phyloP scores from a whole-genome alignment of 257 asterid genomes.

The Lycium barbarum region DNA sequence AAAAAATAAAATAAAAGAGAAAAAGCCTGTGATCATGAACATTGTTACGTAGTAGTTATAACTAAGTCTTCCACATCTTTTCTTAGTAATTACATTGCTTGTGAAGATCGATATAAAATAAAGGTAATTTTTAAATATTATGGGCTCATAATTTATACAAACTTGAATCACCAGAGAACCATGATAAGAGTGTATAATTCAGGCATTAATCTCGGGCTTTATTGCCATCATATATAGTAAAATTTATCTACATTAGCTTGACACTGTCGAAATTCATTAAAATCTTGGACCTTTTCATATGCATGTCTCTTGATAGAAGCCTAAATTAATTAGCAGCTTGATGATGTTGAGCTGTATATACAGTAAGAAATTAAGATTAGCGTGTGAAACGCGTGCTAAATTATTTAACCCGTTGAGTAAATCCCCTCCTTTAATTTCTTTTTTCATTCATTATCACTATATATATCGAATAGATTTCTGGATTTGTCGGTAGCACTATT shows the following conservation, averaged over 20 bases:
- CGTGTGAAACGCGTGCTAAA: neutral
- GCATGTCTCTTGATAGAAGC: neutral
- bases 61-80: neutral
- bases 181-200: too few relatives aligned
- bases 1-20: neutral
- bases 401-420: neutral
- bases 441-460: neutral
- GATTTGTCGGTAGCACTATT: neutral
- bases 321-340: neutral
- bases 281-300: neutral
- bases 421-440: neutral
- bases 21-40: neutral
- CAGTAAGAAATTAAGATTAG: neutral
- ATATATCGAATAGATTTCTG: neutral
- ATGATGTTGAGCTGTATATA: neutral
- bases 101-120: neutral
- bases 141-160: neutral
- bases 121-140: neutral
- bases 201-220: too few relatives aligned
- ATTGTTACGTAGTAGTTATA: neutral
- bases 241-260: too few relatives aligned
- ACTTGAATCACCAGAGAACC: neutral
- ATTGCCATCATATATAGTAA: too few relatives aligned
- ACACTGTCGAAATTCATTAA: too few relatives aligned
- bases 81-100: neutral